Conservation (phyloP, 1,139 yeast genomes). For the Geotrichum citri-aurantii region DNA sequence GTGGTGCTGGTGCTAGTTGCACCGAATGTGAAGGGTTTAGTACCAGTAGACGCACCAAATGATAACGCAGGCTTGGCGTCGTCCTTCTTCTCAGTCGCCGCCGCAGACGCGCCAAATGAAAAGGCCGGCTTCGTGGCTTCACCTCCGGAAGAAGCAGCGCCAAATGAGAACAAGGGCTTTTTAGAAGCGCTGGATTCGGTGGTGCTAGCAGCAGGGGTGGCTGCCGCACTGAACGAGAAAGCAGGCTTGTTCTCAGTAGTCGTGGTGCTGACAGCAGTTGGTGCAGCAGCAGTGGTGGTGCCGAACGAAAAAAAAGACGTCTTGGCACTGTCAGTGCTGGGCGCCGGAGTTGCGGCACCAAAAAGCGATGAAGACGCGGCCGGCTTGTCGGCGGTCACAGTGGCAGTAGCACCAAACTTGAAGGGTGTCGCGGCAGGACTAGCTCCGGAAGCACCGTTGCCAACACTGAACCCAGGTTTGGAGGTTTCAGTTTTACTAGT, state of each 20-base stretch:
- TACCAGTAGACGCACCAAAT: slow-evolving; percentile 28
- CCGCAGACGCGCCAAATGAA: slow-evolving; percentile 27
- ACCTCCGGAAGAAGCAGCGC: not conserved
- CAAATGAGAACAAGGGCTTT: slow-evolving; percentile 7
- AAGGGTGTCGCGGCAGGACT: slow-evolving; percentile 10
- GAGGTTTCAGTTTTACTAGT: slow-evolving; percentile 11
- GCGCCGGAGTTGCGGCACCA: slow-evolving; percentile 20
- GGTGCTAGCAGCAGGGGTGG: not conserved
- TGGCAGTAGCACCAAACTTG: slow-evolving; percentile 16
- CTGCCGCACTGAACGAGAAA: slow-evolving; percentile 2
- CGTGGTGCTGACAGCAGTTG: not conserved
- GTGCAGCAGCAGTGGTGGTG: not conserved
- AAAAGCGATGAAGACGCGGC: slow-evolving; percentile 19
- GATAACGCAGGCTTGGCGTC: slow-evolving; percentile 32
- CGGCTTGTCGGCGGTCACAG: slow-evolving; percentile 23
- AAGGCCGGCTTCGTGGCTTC: slow-evolving; percentile 22
- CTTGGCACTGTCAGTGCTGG: not conserved
- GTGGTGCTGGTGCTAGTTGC: not conserved
- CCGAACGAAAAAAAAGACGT: not conserved
- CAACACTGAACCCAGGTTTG: slow-evolving; percentile 24
- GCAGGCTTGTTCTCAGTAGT: slow-evolving; percentile 1
- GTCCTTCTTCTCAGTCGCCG: slow-evolving; percentile 2
- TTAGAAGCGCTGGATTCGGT: not conserved
- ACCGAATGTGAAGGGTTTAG: slow-evolving; percentile 24
- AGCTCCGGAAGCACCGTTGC: slow-evolving; percentile 14